Evolutionary conservation across 257 asterid genomes (phyloP).

Genomic region (Nicotiana sylvestris): DNA sequence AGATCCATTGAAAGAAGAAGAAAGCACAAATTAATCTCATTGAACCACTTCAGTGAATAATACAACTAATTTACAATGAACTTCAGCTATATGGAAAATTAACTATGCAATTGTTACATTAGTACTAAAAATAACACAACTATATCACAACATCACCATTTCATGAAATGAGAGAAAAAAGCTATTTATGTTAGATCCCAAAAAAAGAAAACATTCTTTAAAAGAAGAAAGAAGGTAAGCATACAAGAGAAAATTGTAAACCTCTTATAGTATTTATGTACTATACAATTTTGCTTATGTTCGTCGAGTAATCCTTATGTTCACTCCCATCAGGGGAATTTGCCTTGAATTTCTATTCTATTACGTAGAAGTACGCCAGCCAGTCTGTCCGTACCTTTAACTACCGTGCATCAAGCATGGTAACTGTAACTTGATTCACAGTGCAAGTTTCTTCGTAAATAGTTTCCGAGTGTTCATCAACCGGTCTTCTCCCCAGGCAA

Average conservation of each 20-base stretch:
- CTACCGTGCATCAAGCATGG: conserved; percentile 33
- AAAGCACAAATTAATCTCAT: background rate
- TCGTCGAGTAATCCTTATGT: background rate
- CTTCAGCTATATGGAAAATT: background rate
- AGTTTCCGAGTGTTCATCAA: conserved; percentile 28
- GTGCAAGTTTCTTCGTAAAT: conserved; percentile 26
- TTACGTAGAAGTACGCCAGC: background rate
- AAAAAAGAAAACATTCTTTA: background rate
- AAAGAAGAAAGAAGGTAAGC: background rate
- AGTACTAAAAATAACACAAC: no score
- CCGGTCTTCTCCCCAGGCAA: conserved; percentile 31
- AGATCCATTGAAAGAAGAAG: background rate
- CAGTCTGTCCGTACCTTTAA: background rate
- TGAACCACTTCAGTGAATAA: background rate
- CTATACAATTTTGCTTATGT: background rate
- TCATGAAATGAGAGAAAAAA: background rate
- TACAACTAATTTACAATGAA: no score
- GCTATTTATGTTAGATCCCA: background rate
- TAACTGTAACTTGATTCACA: conserved; percentile 35
- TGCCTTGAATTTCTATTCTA: background rate
- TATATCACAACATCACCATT: background rate
- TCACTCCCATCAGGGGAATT: background rate
- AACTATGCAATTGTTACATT: no score
- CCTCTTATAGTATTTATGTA: background rate
- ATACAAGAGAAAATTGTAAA: conserved; percentile 5